Conservation (phyloP, 768 basidiomycete species). For the Ramaria sp. region DNA sequence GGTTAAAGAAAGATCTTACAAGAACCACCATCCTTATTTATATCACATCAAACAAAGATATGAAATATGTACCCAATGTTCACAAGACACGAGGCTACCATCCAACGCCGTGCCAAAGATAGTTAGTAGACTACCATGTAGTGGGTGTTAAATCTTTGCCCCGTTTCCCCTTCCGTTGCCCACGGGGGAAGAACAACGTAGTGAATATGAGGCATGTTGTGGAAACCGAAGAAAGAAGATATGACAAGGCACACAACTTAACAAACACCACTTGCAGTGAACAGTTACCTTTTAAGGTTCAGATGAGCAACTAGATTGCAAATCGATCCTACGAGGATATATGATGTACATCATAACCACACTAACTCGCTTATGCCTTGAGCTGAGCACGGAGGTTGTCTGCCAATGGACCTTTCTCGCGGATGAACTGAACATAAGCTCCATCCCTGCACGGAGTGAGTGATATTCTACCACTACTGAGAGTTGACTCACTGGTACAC, state of each 20-base stretch:
- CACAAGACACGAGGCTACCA: not conserved
- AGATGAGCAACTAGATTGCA: conserved; percentile 14
- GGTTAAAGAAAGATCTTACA: too few species aligned
- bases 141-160: conserved; percentile 47
- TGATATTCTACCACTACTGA: conserved; percentile 11
- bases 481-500: conserved; percentile 64
- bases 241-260: conserved; percentile 5
- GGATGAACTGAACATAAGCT: conserved; percentile 90
- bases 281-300: not conserved
- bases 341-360: conserved; percentile 19
- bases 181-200: conserved; percentile 47
- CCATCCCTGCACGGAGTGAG: conserved; percentile 58
- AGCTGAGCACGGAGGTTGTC: conserved; percentile 78
- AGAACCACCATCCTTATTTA: too few species aligned
- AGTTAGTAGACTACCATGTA: conserved; percentile 3
- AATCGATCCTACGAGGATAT: conserved; percentile 8
- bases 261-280: conserved; percentile 10
- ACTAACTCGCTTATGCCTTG: conserved; percentile 40
- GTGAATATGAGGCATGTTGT: conserved; percentile 47
- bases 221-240: not conserved
- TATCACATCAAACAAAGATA: not conserved
- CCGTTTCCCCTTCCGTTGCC: conserved; percentile 73
- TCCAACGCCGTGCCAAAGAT: not conserved
- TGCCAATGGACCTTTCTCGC: conserved; percentile 78
- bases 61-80: not conserved